Percentiles rank a stretch among this genome's conserved stretches.
These are phyloP conservation scores for Melocanna baccifera DNA, from an alignment of 176 grass and related monocot species.

Conservation along the genomic window DNA sequence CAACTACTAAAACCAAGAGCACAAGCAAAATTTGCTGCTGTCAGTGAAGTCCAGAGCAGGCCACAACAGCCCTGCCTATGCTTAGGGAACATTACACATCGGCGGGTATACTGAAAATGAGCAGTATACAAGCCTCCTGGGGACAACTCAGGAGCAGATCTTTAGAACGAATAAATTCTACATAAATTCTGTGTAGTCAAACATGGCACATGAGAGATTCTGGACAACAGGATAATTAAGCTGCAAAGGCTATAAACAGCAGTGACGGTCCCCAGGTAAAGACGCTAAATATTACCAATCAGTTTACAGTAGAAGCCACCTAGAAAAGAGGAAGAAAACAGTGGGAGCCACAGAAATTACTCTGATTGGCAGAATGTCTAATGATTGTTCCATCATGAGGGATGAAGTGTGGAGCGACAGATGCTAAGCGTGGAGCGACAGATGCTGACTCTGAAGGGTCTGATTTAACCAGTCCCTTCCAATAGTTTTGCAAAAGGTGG, in stretches of 20 bases:
- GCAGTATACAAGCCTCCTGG: not conserved
- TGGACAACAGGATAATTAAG: not conserved
- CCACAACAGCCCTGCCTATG: not conserved
- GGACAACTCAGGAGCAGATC: not conserved
- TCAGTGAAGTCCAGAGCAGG: not conserved
- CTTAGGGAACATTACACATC: not conserved
- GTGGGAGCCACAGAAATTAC: slow-evolving; percentile 13
- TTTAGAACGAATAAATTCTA: not conserved
- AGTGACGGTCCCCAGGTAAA: not conserved
- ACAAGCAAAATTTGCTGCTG: not conserved
- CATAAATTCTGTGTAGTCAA: not conserved
- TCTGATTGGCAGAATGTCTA: slow-evolving; percentile 19
- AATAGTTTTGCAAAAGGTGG: slow-evolving; percentile 18
- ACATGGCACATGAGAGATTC: not conserved
- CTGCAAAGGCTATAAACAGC: not conserved
- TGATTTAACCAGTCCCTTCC: slow-evolving; percentile 41
- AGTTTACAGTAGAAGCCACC: not conserved
- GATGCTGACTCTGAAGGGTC: slow-evolving; percentile 12
- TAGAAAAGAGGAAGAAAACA: not conserved
- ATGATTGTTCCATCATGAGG: slow-evolving; percentile 2
- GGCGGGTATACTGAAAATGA: not conserved
- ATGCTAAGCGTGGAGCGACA: not conserved
- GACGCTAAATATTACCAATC: slow-evolving; percentile 12
- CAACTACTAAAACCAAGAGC: not conserved
- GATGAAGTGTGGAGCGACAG: not conserved